Evolutionary conservation across 163 green algal species (phyloP), one percentile per base, ranked within the genome.

Genomic region (Prototheca cutis): DNA sequence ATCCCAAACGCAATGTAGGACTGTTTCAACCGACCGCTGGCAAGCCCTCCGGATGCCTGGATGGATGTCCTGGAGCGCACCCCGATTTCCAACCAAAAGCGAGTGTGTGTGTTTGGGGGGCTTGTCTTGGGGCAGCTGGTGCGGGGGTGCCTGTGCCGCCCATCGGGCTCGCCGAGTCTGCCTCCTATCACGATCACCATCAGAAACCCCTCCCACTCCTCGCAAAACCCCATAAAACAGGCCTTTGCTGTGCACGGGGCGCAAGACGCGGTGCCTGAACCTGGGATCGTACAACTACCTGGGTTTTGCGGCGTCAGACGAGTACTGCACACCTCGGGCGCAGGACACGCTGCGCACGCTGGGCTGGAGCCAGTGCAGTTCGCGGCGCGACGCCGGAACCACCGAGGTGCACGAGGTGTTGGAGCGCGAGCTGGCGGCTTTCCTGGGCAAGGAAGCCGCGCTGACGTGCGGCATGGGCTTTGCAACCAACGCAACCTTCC

Each of bases 201-300:
- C n/a, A n/a, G n/a, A n/a, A n/a, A 45, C 36, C 36, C 36, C 36
- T 21, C 36, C 36, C 36, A 8, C 8, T 13, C 36, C 36, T 21
- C 36, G 19, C 30, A 48, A 8, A 8, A 8, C 8, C 36, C 36
- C 36, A 45, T 13, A 45, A 45, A 45, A 48, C 63, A 80, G 62
- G 65, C 56, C 70, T 2, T 63, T 87, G 40, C 32, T 67, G 15
- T 34, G 74, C 27, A 90, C 83, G 1, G 85, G 75, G 4, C 62
- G 65, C 13, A 77, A 54, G 2, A 68, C 52, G 48, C 63, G 67
- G 18, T 96, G 87, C 77, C 76, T 99, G 8, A 99, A 99, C 75
- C 77, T 99, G 48, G 86, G 88, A 3, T 93, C 80, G 2, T 99
- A 99, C 73, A 99, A 99, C 77, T 99, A 99, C 68, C 81, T 99